Evolutionary conservation across 2,329 filamentous ascomycete genomes (phyloP), one percentile per base, ranked within the genome.

Genomic region (Biscogniauxia mediterranea): DNA sequence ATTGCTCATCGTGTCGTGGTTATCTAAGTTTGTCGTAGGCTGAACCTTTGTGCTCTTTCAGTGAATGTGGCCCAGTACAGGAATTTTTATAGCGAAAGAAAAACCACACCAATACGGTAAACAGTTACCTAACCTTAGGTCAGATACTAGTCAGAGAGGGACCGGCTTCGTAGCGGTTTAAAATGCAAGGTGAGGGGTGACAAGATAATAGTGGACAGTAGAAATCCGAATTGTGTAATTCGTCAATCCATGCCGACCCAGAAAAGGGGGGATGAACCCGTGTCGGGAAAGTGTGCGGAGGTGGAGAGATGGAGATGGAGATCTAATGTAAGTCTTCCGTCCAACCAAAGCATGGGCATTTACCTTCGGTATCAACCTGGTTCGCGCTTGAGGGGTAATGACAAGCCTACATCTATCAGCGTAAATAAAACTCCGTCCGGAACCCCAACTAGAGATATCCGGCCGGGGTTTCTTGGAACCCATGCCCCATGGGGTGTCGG

Each of bases 1-100:
- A 54, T 58, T 69, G n/a, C 57, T 59, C 64, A 66, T 66, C 52
- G 38, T 65, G 57, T 58, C 56, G 32, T 25, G 19, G 23, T 25
- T 28, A 25, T 46, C 11, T 28, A 9, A 23, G 32, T 51, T 3
- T 53, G 50, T 54, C 23, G 17, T 50, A 19, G 7, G 17, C 17
- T 46, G 7, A 23, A 23, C 23, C 23, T 23, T 32, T 13, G 28
- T 32, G n/a, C 7, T 4, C 28, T 5, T 23, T 23, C 23, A 23
- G 23, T 5, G 5, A 3, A 23, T 23, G 5, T 23, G 23, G 23
- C 23, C 23, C 5, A 23, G 23, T 23, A 23, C 23, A 23, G 5
- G 23, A 23, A 23, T 23, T 23, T 23, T 23, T 23, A 23, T 23
- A 23, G 23, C 5, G 23, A 23, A 5, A 23, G 23, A 23, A 23